Conservation (phyloP, 2,329 filamentous ascomycete genomes). For the Trichoderma sp. region DNA sequence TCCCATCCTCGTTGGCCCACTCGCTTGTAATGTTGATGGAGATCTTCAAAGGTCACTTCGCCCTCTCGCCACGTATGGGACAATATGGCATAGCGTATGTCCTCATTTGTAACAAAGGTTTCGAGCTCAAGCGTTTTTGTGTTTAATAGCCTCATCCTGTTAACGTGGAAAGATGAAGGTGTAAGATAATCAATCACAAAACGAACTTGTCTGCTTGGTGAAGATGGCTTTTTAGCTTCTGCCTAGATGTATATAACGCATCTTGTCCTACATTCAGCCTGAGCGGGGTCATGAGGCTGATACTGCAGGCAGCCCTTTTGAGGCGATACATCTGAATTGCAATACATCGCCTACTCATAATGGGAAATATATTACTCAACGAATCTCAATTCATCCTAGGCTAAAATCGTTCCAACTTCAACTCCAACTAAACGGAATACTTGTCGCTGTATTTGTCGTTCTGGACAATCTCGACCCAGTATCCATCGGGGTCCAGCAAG, state of each 20-base stretch:
- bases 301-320: neutral
- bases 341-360: neutral
- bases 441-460: constrained; percentile 64
- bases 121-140: constrained; percentile 24
- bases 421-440: constrained; percentile 25
- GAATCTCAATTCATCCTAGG: neutral
- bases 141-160: constrained; percentile 28
- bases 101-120: constrained; percentile 22
- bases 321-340: neutral
- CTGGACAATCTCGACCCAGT: constrained; percentile 79
- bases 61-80: constrained; percentile 29
- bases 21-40: neutral
- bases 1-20: constrained; percentile 6
- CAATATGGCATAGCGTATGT: constrained; percentile 27
- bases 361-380: neutral
- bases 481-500: constrained; percentile 80
- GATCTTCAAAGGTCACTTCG: constrained; percentile 26
- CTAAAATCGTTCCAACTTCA: neutral
- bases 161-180: neutral
- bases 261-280: neutral
- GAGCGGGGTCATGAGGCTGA: neutral
- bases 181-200: neutral
- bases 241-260: neutral
- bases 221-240: neutral
- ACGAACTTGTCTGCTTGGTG: too few species aligned